These are phyloP conservation scores for Cladophialophora exuberans DNA, from an alignment of 2,329 filamentous ascomycete species.

Conservation along the genomic window DNA sequence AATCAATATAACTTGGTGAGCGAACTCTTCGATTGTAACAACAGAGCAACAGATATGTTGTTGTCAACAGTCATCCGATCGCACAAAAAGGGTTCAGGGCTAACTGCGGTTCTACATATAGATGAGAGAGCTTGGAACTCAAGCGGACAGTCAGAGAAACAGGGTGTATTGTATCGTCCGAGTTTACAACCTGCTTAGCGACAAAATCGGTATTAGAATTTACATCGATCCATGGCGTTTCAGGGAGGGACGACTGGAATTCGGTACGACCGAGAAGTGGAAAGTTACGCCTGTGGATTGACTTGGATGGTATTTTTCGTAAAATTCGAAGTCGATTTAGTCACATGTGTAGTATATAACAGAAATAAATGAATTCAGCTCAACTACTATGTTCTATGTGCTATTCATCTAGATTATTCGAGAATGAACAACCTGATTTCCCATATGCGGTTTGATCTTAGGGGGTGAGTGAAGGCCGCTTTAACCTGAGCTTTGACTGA, in stretches of 20 bases:
- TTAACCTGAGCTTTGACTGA: background rate
- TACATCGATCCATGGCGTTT: constrained; percentile 24
- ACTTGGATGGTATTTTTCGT: too few relatives aligned
- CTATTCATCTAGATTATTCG: too few relatives aligned
- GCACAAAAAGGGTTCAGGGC: background rate
- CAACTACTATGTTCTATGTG: too few relatives aligned
- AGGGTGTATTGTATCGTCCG: constrained; percentile 19
- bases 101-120: constrained; percentile 3
- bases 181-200: constrained; percentile 23
- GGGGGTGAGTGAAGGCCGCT: background rate
- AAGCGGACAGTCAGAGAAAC: background rate
- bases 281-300: too few relatives aligned
- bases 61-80: background rate
- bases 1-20: constrained; percentile 24
- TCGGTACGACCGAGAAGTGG: constrained; percentile 20
- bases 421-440: too few relatives aligned
- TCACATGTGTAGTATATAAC: too few relatives aligned
- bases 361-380: too few relatives aligned
- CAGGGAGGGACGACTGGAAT: constrained; percentile 16
- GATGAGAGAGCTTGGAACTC: constrained; percentile 14
- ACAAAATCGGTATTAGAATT: constrained; percentile 19
- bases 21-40: background rate
- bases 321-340: too few relatives aligned
- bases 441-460: too few relatives aligned
- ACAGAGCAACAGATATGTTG: background rate